These are phyloP conservation scores for Epichloe festucae DNA, from an alignment of 2,329 filamentous ascomycete genomes.

Conservation along the genomic window DNA sequence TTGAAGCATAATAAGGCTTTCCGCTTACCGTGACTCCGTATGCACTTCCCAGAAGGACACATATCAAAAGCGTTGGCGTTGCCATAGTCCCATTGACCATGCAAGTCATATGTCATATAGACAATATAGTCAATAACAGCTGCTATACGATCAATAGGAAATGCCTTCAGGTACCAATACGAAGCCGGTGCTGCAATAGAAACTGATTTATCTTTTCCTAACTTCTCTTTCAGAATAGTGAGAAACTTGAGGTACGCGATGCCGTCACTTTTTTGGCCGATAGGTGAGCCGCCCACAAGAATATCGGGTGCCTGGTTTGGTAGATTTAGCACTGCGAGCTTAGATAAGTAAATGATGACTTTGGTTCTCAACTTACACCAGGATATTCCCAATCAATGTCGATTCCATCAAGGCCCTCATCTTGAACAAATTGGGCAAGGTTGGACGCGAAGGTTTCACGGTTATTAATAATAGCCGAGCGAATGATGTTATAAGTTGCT, in stretches of 20 bases:
- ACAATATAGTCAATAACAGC: conserved; percentile 19
- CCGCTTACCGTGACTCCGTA: neutral
- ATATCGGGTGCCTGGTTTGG: no score
- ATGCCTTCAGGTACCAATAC: conserved; percentile 22
- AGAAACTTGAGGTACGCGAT: neutral
- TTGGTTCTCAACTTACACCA: conserved; percentile 8
- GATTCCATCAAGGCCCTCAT: conserved; percentile 24
- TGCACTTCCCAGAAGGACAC: neutral
- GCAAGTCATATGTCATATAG: conserved; percentile 21
- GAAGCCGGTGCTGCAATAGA: conserved; percentile 19
- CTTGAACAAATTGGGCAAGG: conserved; percentile 22
- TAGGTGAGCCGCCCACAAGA: no score
- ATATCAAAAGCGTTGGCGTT: neutral
- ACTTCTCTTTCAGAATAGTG: neutral
- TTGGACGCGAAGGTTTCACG: conserved; percentile 20
- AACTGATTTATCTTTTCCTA: conserved; percentile 11
- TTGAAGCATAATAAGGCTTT: no score
- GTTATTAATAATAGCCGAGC: conserved; percentile 7
- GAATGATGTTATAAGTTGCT: conserved; percentile 12
- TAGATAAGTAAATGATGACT: no score
- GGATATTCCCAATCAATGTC: conserved; percentile 31
- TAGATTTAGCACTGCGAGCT: no score
- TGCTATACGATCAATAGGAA: conserved; percentile 16
- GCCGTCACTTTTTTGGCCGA: neutral
- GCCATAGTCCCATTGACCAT: conserved; percentile 17